These are phyloP conservation scores for Przewalskia tangutica DNA, from an alignment of 257 asterid genomes.

Conservation along the genomic window DNA sequence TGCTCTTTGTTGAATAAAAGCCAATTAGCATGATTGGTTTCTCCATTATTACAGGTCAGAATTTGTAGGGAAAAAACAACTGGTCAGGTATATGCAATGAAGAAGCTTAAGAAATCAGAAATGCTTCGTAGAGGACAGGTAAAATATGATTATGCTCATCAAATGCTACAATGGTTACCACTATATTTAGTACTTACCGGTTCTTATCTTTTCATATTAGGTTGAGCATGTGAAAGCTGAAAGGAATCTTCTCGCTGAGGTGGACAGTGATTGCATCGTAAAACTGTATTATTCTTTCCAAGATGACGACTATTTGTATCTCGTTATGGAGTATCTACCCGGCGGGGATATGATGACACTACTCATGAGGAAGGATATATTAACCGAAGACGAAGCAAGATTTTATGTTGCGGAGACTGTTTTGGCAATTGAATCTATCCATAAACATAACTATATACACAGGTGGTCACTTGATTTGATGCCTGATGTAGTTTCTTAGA, in stretches of 20 bases:
- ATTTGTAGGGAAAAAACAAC: slow-evolving; percentile 36
- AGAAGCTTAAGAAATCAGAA: slow-evolving; percentile 40
- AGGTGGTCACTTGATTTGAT: slow-evolving; percentile 18
- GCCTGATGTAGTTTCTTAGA: not conserved
- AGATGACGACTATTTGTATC: slow-evolving; percentile 35
- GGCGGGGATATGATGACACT: slow-evolving; percentile 53
- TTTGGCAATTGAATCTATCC: slow-evolving; percentile 46
- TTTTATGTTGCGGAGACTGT: slow-evolving; percentile 47
- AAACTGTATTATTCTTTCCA: slow-evolving; percentile 42
- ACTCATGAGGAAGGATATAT: slow-evolving; percentile 43
- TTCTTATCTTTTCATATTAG: slow-evolving; percentile 16
- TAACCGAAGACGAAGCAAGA: slow-evolving; percentile 40
- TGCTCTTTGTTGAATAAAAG: not conserved
- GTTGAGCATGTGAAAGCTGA: slow-evolving; percentile 52
- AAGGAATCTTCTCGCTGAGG: slow-evolving; percentile 44
- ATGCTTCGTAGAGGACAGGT: slow-evolving; percentile 53
- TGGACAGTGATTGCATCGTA: slow-evolving; percentile 40
- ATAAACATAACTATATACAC: slow-evolving; percentile 40
- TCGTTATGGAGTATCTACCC: slow-evolving; percentile 47
- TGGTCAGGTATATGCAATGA: slow-evolving; percentile 40
- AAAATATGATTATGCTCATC: not conserved
- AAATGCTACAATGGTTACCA: not conserved
- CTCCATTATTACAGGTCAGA: slow-evolving; percentile 25
- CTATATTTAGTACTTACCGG: not conserved
- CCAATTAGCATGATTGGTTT: not conserved